Conservation (phyloP, 805 yeast genomes). For the Lachancea fermentati region DNA sequence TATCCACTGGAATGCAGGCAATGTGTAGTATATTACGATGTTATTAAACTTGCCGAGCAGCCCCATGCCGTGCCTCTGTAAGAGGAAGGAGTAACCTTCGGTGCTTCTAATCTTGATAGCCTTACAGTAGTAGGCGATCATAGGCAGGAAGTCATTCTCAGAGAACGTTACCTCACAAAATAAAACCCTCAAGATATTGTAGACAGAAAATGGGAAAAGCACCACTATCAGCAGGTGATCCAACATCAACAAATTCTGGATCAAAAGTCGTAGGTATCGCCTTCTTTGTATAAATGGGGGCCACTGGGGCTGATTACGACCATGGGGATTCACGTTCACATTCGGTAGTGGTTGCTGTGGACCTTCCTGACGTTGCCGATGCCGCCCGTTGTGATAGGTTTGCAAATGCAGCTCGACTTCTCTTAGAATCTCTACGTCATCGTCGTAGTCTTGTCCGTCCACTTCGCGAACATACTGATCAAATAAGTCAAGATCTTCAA, state of each 20-base stretch:
- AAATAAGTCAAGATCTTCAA: neutral
- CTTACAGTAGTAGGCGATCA: conserved; percentile 22
- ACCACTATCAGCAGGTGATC: conserved; percentile 27
- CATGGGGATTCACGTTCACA: neutral
- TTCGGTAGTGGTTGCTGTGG: neutral
- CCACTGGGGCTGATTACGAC: conserved; percentile 1
- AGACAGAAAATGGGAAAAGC: conserved; percentile 30
- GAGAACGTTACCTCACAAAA: conserved; percentile 28
- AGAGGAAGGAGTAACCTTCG: conserved; percentile 20
- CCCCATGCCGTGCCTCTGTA: conserved; percentile 15
- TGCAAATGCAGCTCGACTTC: neutral
- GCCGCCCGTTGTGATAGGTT: neutral
- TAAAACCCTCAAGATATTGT: conserved; percentile 26
- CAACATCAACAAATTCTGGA: conserved; percentile 23
- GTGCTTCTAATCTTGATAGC: conserved; percentile 25
- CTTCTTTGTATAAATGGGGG: conserved; percentile 16
- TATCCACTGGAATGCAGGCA: conserved; percentile 15
- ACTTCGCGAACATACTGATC: conserved; percentile 2
- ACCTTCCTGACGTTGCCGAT: neutral
- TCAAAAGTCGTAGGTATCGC: conserved; percentile 19
- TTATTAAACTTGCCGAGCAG: conserved; percentile 31
- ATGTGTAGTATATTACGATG: conserved; percentile 24
- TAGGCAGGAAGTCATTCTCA: conserved; percentile 25
- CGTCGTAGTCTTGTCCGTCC: neutral
- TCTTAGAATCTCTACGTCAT: neutral